Evolutionary conservation across 2,329 filamentous ascomycete genomes (phyloP).

Genomic region (Botryotinia convoluta): DNA sequence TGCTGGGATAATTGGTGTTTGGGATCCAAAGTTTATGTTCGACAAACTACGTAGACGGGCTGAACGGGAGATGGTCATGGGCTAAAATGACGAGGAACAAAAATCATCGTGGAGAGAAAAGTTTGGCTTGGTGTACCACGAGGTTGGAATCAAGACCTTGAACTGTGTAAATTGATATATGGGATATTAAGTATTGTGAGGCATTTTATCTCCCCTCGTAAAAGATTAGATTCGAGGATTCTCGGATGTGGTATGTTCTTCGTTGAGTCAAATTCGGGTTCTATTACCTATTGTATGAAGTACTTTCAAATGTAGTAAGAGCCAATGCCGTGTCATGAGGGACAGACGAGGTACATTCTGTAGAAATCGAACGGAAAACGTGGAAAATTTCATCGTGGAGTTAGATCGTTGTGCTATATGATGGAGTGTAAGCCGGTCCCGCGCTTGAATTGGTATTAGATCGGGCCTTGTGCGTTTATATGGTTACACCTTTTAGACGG

Average conservation of each 20-base stretch:
- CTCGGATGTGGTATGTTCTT: constrained; percentile 3
- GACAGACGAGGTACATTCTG: not conserved
- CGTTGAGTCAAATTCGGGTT: not conserved
- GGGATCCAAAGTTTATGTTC: not conserved
- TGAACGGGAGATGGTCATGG: not conserved
- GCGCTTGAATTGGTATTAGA: not conserved
- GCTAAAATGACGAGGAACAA: not conserved
- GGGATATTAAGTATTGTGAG: not conserved
- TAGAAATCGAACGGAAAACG: constrained; percentile 19
- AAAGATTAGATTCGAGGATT: not conserved
- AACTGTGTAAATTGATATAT: not conserved
- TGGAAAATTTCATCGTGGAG: not conserved
- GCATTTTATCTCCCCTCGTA: not conserved
- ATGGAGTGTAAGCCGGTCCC: constrained; percentile 13
- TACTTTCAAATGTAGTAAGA: not conserved
- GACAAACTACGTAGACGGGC: not conserved
- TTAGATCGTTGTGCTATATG: constrained; percentile 2
- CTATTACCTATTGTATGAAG: not conserved
- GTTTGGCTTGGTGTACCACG: constrained; percentile 12
- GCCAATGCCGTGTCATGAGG: not conserved
- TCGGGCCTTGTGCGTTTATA: not conserved
- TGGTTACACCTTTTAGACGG: not conserved
- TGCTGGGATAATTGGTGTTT: not conserved
- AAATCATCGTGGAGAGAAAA: not conserved
- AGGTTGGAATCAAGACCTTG: not conserved